Percentiles rank a stretch among this genome's conserved stretches.
Evolutionary conservation across 495 filamentous ascomycete species (phyloP).

Genomic region (Neurospora discreta): DNA sequence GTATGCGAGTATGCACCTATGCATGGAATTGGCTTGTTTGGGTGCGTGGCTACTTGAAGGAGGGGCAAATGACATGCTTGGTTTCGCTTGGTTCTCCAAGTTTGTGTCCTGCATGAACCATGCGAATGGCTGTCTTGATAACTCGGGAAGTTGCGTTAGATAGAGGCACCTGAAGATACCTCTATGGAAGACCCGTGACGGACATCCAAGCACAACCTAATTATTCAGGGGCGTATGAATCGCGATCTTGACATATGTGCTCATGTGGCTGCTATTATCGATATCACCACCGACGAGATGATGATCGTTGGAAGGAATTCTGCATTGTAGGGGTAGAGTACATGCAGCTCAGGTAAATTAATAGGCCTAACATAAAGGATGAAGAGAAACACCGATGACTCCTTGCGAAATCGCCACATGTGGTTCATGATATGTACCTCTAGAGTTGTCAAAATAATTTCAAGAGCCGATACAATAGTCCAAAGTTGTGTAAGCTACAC

Average conservation of each 20-base stretch:
- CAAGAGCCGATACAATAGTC: not conserved
- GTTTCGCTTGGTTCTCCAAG: not conserved
- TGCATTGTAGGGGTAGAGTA: no score
- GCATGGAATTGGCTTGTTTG: not conserved
- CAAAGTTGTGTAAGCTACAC: not conserved
- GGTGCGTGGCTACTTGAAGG: not conserved
- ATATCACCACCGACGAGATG: not conserved
- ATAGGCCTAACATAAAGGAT: no score
- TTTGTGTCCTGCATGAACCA: not conserved
- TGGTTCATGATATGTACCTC: not conserved
- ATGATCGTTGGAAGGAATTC: not conserved
- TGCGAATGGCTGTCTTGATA: not conserved
- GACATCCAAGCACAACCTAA: not conserved
- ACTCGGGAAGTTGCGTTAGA: no score
- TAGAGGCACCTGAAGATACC: no score
- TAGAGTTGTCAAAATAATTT: not conserved
- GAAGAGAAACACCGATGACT: not conserved
- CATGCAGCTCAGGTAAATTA: no score
- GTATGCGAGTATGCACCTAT: not conserved
- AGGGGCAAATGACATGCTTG: not conserved
- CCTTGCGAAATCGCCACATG: not conserved
- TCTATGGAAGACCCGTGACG: not conserved
- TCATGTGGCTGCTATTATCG: not conserved
- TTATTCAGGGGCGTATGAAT: not conserved
- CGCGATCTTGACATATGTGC: not conserved